These are phyloP conservation scores for Adansonia digitata DNA, from an alignment of 345 rosid species.

Conservation along the genomic window DNA sequence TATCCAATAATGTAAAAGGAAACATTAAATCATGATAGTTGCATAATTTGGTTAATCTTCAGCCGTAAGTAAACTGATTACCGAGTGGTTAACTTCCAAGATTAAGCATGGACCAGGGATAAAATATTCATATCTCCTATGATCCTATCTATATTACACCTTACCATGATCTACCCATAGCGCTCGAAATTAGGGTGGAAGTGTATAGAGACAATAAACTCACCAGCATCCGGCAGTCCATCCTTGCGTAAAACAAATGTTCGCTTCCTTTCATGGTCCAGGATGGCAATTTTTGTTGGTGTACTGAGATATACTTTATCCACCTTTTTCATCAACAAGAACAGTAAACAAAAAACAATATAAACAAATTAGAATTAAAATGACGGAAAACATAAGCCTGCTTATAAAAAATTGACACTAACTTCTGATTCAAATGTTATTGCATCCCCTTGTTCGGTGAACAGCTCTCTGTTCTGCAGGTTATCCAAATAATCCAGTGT, in stretches of 20 bases:
- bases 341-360: not conserved
- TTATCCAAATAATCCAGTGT: conserved; percentile 93
- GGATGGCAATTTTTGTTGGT: conserved; percentile 54
- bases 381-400: not conserved
- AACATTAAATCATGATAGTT: not conserved
- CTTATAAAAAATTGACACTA: not conserved
- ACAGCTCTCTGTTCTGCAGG: conserved; percentile 47
- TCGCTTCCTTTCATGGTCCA: conserved; percentile 72
- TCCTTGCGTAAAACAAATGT: conserved; percentile 61
- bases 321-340: conserved; percentile 37
- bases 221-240: conserved; percentile 82
- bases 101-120: not conserved
- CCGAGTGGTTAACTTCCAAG: not conserved
- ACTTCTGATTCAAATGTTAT: conserved; percentile 94
- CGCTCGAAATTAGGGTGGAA: not conserved
- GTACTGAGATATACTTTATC: conserved; percentile 76
- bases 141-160: not conserved
- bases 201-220: conserved; percentile 13
- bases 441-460: conserved; percentile 90
- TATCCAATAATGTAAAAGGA: not conserved
- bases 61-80: not conserved
- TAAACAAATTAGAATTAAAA: not conserved
- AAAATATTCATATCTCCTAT: not conserved
- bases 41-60: not conserved
- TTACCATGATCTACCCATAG: not conserved